Base-by-base conservation (phyloP, 106 monocot genomes). In the Apostasia ramifera region DNA sequence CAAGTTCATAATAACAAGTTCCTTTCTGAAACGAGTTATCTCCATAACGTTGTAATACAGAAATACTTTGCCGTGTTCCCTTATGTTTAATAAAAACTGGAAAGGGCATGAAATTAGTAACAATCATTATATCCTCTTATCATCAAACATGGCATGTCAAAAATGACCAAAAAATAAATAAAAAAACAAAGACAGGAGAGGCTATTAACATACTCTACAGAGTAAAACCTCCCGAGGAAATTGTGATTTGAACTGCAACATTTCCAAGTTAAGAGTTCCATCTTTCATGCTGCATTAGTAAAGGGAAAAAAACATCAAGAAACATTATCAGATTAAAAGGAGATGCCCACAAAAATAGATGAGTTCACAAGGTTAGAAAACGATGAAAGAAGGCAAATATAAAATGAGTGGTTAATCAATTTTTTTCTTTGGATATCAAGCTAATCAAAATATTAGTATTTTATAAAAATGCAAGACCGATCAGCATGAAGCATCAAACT, bases 151-250 rank as follows among this genome's bases (percentile, higher is more conserved):
- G 26, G 26, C 26, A 26, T 26, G 26, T 26, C 26, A 26, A 26
- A 26, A 26, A 26, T 26, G 26, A 26, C 26, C 26, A 26, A 0
- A 26, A 26, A 26, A 26, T 26, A 26, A 26, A 26, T 26, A 26
- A 26, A 26, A 26, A 26, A 26, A 26, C 26, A 74, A 47, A 43
- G 42, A 50, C 44, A 43, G 60, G 26, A n/a, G 44, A 67, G 47
- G 9, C 46, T 8, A 63, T 26, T 41, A 37, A 55, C 84, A 80
- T 93, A 98, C 98, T 81, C 98, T 80, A 63, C 93, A 98, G 47
- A 98, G 89, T 74, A 98, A 81, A 70, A 98, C 90, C 83, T 98
- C 98, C 68, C 98, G 93, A 40, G 98, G 98, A 80, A 98, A 98
- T 74, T 58, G 90, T 47, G 81, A 79, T 74, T 98, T 98, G 66